Conservation (phyloP, 2,329 filamentous ascomycete species). For the Pezizomycotina sp. region DNA sequence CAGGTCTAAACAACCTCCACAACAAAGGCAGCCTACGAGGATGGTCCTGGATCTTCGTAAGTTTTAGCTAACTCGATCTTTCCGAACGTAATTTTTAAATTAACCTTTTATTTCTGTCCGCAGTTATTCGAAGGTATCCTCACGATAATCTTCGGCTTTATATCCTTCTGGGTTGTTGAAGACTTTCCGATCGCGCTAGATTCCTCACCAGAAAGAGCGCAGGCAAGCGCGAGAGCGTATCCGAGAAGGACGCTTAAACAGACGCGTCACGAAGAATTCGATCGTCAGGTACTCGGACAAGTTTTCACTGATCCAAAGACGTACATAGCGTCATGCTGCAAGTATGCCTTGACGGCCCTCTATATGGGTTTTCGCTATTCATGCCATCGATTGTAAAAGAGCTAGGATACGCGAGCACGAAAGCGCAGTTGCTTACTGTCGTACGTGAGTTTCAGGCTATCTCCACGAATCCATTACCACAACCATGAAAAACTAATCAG, state of each 20-base stretch:
- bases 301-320: slow-evolving; percentile 73
- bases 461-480: no score
- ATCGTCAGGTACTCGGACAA: slow-evolving; percentile 53
- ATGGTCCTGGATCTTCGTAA: slow-evolving; percentile 52
- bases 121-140: slow-evolving; percentile 54
- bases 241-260: slow-evolving; percentile 52
- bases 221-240: slow-evolving; percentile 55
- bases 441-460: no score
- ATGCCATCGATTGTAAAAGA: slow-evolving; percentile 59
- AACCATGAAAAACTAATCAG: no score
- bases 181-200: slow-evolving; percentile 65
- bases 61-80: no score
- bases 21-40: slow-evolving; percentile 39
- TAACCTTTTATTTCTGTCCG: no score
- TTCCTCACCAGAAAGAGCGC: slow-evolving; percentile 57
- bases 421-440: slow-evolving; percentile 54
- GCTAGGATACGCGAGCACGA: slow-evolving; percentile 40
- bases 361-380: slow-evolving; percentile 43
- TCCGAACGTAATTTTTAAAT: no score
- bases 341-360: slow-evolving; percentile 23
- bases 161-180: slow-evolving; percentile 61
- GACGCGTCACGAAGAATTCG: slow-evolving; percentile 60
- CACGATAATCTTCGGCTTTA: slow-evolving; percentile 50
- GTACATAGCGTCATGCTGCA: slow-evolving; percentile 46
- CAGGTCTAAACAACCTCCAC: no score